These are phyloP conservation scores for Apiospora sp. DNA, from an alignment of 2,329 filamentous ascomycete genomes.

Conservation along the genomic window DNA sequence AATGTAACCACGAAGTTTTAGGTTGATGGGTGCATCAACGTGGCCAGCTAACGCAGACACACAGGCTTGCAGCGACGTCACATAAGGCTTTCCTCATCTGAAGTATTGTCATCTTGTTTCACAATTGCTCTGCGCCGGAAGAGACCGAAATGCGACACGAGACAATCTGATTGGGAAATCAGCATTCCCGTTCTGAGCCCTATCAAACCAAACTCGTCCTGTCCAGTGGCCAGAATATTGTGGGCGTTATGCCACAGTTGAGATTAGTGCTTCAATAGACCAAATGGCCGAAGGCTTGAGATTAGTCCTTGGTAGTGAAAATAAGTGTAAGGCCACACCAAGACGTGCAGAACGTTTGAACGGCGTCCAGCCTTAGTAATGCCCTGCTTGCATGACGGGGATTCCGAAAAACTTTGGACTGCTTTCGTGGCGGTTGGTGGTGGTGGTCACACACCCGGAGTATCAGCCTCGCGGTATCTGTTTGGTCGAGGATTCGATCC, in stretches of 20 bases:
- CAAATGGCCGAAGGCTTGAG: not conserved
- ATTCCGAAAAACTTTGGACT: not conserved
- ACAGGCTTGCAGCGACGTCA: not conserved
- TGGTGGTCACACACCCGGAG: not conserved
- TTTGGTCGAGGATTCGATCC: not conserved
- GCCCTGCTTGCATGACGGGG: not conserved
- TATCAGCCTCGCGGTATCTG: not conserved
- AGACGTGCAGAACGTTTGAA: not conserved
- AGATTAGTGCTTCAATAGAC: not conserved
- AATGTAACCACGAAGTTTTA: not conserved
- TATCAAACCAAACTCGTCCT: not conserved
- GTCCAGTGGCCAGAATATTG: not conserved
- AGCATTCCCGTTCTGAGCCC: not conserved
- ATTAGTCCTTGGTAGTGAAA: not conserved
- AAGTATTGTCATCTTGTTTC: not conserved
- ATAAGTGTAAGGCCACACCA: not conserved
- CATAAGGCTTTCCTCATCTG: not conserved
- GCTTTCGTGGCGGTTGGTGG: not conserved
- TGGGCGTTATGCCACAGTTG: not conserved
- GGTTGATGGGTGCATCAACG: not conserved
- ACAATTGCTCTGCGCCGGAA: not conserved
- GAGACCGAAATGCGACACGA: not conserved
- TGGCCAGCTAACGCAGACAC: not conserved
- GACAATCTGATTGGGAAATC: not conserved
- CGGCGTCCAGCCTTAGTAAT: not conserved